Conservation (phyloP, 2,329 filamentous ascomycete species). For the Venturia effusa region DNA sequence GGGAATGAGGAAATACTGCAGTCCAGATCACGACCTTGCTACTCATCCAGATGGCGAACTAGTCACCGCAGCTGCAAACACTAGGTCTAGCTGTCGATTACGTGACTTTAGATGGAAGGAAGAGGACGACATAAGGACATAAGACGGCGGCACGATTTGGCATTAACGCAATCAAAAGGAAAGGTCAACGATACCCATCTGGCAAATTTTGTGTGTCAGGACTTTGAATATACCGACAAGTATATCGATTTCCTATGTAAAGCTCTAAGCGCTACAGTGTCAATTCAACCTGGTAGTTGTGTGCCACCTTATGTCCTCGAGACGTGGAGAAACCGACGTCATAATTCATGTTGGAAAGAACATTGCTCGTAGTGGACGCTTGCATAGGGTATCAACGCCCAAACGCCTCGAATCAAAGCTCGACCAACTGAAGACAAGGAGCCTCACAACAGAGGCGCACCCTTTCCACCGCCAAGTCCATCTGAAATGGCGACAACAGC, state of each 20-base stretch:
- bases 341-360: too few species aligned
- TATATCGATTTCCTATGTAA: too few species aligned
- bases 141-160: neutral
- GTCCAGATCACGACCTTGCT: neutral
- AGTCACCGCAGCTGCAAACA: too few species aligned
- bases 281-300: too few species aligned
- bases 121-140: neutral
- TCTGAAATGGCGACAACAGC: neutral
- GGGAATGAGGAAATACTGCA: conserved; percentile 16
- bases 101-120: too few species aligned
- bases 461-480: neutral
- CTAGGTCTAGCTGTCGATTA: too few species aligned
- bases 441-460: neutral
- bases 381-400: neutral
- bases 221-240: too few species aligned
- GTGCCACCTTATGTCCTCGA: too few species aligned
- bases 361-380: too few species aligned
- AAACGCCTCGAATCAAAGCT: neutral
- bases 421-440: neutral
- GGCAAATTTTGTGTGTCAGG: neutral
- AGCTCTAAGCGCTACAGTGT: too few species aligned
- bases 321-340: too few species aligned
- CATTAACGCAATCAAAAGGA: neutral
- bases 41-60: too few species aligned
- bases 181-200: neutral